Evolutionary conservation across 2,329 filamentous ascomycete genomes (phyloP).

Genomic region (Apiospora rasikravindrae): DNA sequence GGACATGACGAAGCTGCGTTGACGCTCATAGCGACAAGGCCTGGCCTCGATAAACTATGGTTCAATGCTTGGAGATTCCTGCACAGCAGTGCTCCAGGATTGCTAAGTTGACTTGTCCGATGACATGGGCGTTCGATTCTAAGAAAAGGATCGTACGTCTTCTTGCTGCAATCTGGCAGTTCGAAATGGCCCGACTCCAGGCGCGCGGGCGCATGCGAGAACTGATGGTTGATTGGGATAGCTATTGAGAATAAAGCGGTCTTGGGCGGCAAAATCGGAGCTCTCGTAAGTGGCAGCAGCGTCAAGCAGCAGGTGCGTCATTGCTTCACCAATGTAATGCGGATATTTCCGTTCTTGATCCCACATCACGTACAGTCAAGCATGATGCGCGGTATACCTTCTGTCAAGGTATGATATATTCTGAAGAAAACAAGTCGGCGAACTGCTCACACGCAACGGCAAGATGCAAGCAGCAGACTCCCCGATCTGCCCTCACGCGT

Average conservation of each 20-base stretch:
- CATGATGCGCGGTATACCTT: not conserved
- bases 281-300: not conserved
- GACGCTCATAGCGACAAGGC: slow-evolving; percentile 35
- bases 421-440: not conserved
- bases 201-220: slow-evolving; percentile 9
- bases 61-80: not conserved
- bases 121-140: not conserved
- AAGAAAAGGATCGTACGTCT: not conserved
- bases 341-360: not conserved
- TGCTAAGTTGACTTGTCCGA: not conserved
- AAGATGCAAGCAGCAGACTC: not conserved
- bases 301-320: slow-evolving; percentile 12
- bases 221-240: not conserved
- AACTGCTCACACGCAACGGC: not conserved
- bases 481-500: not conserved
- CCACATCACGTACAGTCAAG: not conserved
- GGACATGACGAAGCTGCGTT: slow-evolving; percentile 47
- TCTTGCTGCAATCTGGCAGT: slow-evolving; percentile 8
- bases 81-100: slow-evolving; percentile 11
- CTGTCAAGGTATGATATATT: not conserved
- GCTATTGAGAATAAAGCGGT: slow-evolving; percentile 14
- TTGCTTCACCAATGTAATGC: not conserved
- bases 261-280: slow-evolving; percentile 8
- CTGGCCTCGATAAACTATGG: not conserved
- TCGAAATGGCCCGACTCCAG: not conserved